Base-by-base conservation (phyloP, 2,329 filamentous ascomycete species). In the Dothistroma septosporum region DNA sequence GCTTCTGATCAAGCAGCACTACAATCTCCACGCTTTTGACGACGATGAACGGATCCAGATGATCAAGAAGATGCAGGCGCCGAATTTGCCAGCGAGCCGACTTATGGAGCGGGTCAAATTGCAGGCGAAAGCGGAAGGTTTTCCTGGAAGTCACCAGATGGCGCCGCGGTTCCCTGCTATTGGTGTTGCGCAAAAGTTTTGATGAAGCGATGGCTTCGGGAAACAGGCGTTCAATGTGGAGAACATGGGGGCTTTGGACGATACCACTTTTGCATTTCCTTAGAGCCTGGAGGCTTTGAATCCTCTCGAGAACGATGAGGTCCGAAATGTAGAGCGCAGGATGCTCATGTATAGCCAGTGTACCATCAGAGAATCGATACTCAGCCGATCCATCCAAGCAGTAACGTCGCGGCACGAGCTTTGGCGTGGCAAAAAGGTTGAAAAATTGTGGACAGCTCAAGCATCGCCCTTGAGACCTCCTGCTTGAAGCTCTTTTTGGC, bases 1-100 rank as follows among this genome's bases (percentile, higher is more conserved):
- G 61, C 75, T 78, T 4, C 75, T 83, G 10, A 87, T 91, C 50
- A 78, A 78, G 19, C 77, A 82, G 53, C 88, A 91, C 69, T 82
- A 87, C 64, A 78, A 78, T 44, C 77, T 83, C 56, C 88, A 91
- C 68, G 82, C 85, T 46, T 77, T 79, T 35, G 82, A 84, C 61
- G 76, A 82, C 16, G 77, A 80, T 73, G 80, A 72, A 77, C 78
- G 77, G 62, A 72, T 82, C 44, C 72, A 76, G 55, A 69, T 82
- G 80, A 74, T 88, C 54, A 79, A 82, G 55, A 82, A 87, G 67
- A 83, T 85, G 66, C 76, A 74, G 55, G 78, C 79, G 49, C 82
- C 83, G 11, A 71, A 72, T 48, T 63, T 80, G 61, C 78, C 78
- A 7, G 76, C 77, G 3, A 69, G 74, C 69, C 68, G 78, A 59